Base-by-base conservation (phyloP, 345 rosid species). In the Hypericum androsaemum region DNA sequence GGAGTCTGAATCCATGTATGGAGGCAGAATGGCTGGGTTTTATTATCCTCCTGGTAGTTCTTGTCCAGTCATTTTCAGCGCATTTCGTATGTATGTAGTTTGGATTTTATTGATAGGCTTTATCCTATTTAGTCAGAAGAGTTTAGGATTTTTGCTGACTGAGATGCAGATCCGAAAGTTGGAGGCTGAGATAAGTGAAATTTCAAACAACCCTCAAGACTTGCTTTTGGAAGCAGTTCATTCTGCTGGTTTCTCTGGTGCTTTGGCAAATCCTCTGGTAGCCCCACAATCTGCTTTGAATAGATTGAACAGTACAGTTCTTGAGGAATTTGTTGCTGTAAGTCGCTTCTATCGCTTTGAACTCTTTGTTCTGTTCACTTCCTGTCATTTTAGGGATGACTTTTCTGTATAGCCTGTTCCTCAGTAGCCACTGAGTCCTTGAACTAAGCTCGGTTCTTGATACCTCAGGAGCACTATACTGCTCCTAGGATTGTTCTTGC, bases 401-500 rank as follows among this genome's bases (percentile, higher is more conserved):
- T 37, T 11, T 60, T 40, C 57, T 11, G 36, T 8, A 52, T 22
- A 48, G 40, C 43, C 40, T 14, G 10, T 50, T 17, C 54, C 8
- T 39, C n/a, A 6, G 39, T n/a, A 54, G 15, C 38, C 2, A 28
- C 47, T 4, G 32, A 22, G 32, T 40, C 2, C 57, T 0, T 38
- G 64, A 62, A 15, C 13, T 37, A 41, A 54, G 7, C 57, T 12
- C 63, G 2, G 51, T 46, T 32, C 41, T 54, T 65, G 53, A 49
- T 67, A 22, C 32, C 32, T 3, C 62, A 88, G 97, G 90, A 92
- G 67, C 74, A 92, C 53, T 88, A 70, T 67, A 77, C 88, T 41
- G 95, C 88, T 65, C 68, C 88, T 47, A 62, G 90, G 37, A 81
- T 92, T 71, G 90, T 85, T 39, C 77, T 92, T 61, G 90, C 95